phyloP scores from a whole-genome alignment of 2,329 filamentous ascomycete species.

The Sclerotinia trifoliorum region DNA sequence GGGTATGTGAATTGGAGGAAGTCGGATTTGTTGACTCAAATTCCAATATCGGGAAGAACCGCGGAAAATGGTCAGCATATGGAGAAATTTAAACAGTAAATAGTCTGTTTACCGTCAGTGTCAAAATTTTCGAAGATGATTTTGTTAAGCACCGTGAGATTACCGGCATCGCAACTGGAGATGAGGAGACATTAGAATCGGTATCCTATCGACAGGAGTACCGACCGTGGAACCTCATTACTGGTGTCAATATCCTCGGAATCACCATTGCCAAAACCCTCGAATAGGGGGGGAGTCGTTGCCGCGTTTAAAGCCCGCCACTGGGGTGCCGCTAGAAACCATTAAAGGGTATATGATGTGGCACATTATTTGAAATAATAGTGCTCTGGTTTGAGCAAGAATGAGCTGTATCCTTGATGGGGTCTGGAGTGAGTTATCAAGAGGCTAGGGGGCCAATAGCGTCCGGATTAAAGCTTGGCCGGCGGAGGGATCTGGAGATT shows the following conservation, averaged over 20 bases:
- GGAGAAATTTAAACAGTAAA: conserved; percentile 43
- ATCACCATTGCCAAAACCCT: neutral
- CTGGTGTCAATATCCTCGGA: neutral
- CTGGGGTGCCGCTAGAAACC: neutral
- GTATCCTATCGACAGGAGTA: neutral
- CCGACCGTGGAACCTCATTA: neutral
- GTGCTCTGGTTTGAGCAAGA: too few species aligned
- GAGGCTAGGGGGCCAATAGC: neutral
- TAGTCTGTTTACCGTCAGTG: conserved; percentile 39
- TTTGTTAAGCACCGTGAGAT: rapidly evolving
- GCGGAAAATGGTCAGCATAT: conserved; percentile 41
- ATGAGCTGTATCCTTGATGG: too few species aligned
- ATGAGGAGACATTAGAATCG: neutral
- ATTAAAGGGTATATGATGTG: neutral
- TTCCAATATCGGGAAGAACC: conserved; percentile 33
- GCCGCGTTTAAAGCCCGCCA: neutral
- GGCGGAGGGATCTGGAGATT: neutral
- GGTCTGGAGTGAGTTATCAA: neutral
- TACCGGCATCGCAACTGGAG: too few species aligned
- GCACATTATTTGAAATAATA: neutral
- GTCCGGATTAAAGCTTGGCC: neutral
- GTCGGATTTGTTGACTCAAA: conserved; percentile 25
- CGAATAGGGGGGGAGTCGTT: neutral
- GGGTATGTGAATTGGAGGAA: conserved; percentile 15
- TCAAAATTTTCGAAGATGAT: neutral